phyloP scores from a whole-genome alignment of 1,284 basidiomycete species.

The Marasmius tenuissimus region DNA sequence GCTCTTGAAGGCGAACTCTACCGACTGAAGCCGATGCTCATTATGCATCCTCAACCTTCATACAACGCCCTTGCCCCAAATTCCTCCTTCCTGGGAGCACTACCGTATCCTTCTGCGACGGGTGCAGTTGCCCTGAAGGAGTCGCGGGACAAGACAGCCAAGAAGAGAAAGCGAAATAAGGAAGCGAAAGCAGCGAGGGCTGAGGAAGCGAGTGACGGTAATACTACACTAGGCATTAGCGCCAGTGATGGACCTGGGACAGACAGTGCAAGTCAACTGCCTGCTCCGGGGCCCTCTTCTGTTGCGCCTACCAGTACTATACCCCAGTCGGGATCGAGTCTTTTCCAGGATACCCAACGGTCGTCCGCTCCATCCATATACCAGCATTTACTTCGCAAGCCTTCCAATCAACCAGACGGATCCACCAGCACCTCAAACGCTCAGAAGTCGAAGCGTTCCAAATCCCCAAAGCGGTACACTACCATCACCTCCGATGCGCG shows the following conservation, averaged over 20 bases:
- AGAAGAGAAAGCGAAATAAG: constrained; percentile 9
- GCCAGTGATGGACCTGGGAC: neutral
- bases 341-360: neutral
- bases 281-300: neutral
- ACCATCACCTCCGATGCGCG: constrained; percentile 53
- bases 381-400: constrained; percentile 6
- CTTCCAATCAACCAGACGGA: neutral
- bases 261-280: neutral
- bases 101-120: constrained; percentile 18
- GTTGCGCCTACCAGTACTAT: neutral
- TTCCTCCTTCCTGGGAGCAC: constrained; percentile 15
- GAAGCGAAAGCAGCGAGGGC: constrained; percentile 6
- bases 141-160: neutral
- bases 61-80: constrained; percentile 19
- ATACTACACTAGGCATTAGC: neutral
- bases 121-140: constrained; percentile 3
- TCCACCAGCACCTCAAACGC: constrained; percentile 3
- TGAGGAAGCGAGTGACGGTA: neutral
- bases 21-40: constrained; percentile 54
- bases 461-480: constrained; percentile 14
- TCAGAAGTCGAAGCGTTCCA: constrained; percentile 12
- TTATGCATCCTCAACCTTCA: constrained; percentile 48
- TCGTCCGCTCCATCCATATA: constrained; percentile 6
- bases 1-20: constrained; percentile 52
- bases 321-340: neutral